Base-by-base conservation (phyloP, 345 rosid species). In the Mallotus nudiflorus region DNA sequence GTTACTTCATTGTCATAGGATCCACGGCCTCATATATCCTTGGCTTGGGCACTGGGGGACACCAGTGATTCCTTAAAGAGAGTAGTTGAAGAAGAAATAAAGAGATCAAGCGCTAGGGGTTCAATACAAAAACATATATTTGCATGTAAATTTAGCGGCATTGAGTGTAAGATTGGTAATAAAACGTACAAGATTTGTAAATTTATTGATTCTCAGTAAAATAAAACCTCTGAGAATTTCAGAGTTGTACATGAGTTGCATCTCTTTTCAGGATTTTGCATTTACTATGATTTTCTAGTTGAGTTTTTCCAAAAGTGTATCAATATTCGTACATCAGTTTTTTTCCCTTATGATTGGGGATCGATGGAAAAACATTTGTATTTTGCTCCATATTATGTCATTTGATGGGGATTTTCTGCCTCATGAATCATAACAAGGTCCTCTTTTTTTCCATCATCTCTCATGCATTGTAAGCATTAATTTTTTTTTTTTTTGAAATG, bases 1-100 rank as follows among this genome's bases (percentile, higher is more conserved):
- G 46, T 14, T 50, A 9, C 42, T 51, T 9, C 48, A 28, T 39
- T 62, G 27, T 54, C 53, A 19, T 82, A 90, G 99, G 89, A 90
- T 83, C 96, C 97, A 6, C 92, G 90, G 37, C 99, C 99, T 37
- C 99, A 92, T 77, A 90, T 91, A 81, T 91, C 97, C 1, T 75
- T 90, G 81, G 91, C 82, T 66, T 95, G 97, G 99, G 90, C 87
- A 20, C 25, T 59, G 74, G 97, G 96, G 54, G 87, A 87, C 73
- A 58, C 82, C 29, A 68, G 84, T 40, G 77, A 75, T 62, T 77
- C 83, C 54, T 42, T 94, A 37, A 88, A 82, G 75, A 78, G 71
- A 72, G 90, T 67, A n/a, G 73, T 89, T 64, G 84, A 84, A 45
- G 80, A 82, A 64, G 91, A 82, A 77, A 79, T 70, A 22, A 84